Base-by-base conservation (phyloP, 2,329 filamentous ascomycete species). In the Fusarium pininemorale region DNA sequence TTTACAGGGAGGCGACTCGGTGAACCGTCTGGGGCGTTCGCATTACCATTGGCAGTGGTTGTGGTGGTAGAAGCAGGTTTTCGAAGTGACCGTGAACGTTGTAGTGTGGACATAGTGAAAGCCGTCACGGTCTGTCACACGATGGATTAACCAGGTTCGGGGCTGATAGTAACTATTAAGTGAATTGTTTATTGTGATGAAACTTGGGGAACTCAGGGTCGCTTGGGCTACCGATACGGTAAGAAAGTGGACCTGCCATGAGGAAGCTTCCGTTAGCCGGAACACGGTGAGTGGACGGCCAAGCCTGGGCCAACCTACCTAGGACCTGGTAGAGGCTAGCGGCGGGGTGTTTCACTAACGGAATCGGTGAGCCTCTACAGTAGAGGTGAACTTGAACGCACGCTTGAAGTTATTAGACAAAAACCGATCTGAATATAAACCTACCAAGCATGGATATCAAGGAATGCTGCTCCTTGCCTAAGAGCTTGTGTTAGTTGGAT, bases 1-100 rank as follows among this genome's bases (percentile, higher is more conserved):
- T 87, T 88, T 73, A 86, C 78, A 44, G 87, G 87, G 38, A 89
- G 81, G 44, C 87, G 84, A 76, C 85, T 89, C 5, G 87, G 87
- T 15, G 87, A 89, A 24, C 73, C 77, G 39, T 77, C 75, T 22
- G 73, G 38, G 37, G 68, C 37, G 64, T 57, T 50, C 50, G 60
- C 30, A 44, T 71, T 30, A 51, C 63, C 68, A 47, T 69, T 59
- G 26, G 71, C 42, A 26, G 62, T 66, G 22, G 50, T 28, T 28
- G 61, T 68, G 53, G 76, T 50, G 10, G 76, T 68, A 22, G 75
- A 66, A 24, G 80, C 45, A 15, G 82, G 85, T 66, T 85, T 85
- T 41, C 87, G 86, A 63, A 89, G 74, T 6, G 88, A 88, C 24
- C 86, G 84, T 37, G 86, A 82, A 59, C 87, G 84, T 60, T 83